Conservation (phyloP, 169 alveolate species). For the Eimeria praecox region DNA sequence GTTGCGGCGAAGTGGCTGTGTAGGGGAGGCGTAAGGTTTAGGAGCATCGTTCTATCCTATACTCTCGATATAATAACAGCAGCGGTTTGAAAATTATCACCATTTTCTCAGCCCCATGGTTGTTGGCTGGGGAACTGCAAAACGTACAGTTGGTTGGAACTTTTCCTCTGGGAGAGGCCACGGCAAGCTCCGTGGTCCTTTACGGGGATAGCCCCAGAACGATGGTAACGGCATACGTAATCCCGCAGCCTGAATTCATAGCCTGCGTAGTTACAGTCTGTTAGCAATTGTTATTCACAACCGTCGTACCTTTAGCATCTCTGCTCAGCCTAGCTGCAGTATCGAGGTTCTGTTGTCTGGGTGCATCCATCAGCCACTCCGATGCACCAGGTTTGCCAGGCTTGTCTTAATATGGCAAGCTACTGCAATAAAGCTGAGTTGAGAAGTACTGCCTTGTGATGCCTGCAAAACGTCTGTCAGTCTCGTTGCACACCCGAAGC, state of each 20-base stretch:
- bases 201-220: background rate
- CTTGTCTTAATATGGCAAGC: background rate
- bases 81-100: constrained; percentile 16
- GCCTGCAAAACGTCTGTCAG: background rate
- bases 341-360: background rate
- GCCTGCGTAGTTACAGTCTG: background rate
- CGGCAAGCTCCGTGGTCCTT: background rate
- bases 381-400: background rate
- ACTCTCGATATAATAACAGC: constrained; percentile 3
- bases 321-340: background rate
- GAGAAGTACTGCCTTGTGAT: background rate
- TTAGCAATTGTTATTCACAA: background rate
- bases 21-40: background rate
- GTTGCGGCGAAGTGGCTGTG: background rate
- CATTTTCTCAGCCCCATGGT: background rate
- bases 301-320: background rate
- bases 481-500: background rate
- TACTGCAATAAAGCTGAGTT: background rate
- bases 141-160: constrained; percentile 19
- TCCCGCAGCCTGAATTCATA: background rate
- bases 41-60: background rate
- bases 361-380: background rate
- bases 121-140: background rate
- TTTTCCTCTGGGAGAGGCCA: background rate
- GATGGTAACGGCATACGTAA: background rate